phyloP scores from a whole-genome alignment of 306 rosid species.

The Rosa lucieae region DNA sequence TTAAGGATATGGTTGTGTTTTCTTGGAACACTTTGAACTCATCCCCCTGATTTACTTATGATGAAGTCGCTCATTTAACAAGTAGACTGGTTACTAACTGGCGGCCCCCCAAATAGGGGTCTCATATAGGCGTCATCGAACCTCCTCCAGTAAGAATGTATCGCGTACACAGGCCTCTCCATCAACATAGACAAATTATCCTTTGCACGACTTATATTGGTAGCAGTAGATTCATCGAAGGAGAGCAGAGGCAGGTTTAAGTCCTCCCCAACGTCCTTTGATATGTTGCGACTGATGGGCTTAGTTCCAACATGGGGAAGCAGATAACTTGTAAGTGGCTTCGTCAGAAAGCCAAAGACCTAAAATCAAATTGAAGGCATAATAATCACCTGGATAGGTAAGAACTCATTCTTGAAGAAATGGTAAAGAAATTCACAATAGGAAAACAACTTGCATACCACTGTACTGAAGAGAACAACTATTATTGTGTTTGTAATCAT shows the following conservation, averaged over 20 bases:
- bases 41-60: neutral
- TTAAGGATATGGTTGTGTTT: neutral
- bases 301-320: constrained; percentile 44
- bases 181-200: constrained; percentile 71
- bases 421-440: neutral
- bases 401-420: neutral
- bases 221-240: constrained; percentile 58
- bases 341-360: constrained; percentile 82
- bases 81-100: constrained; percentile 6
- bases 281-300: constrained; percentile 24
- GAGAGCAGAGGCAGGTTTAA: constrained; percentile 69
- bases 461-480: constrained; percentile 78
- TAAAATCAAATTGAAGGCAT: constrained; percentile 19
- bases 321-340: constrained; percentile 64
- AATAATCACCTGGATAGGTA: neutral
- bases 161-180: constrained; percentile 75
- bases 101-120: constrained; percentile 84
- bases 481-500: constrained; percentile 83
- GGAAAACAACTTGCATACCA: constrained; percentile 46
- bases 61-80: constrained; percentile 28
- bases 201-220: constrained; percentile 70
- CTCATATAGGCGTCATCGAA: constrained; percentile 91
- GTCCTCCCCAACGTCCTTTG: constrained; percentile 39
- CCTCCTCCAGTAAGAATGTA: constrained; percentile 77
- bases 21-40: neutral